Percentiles rank a stretch among this genome's conserved stretches.
These are phyloP conservation scores for Suhomyces vadensis DNA, from an alignment of 805 yeast genomes.

Conservation along the genomic window DNA sequence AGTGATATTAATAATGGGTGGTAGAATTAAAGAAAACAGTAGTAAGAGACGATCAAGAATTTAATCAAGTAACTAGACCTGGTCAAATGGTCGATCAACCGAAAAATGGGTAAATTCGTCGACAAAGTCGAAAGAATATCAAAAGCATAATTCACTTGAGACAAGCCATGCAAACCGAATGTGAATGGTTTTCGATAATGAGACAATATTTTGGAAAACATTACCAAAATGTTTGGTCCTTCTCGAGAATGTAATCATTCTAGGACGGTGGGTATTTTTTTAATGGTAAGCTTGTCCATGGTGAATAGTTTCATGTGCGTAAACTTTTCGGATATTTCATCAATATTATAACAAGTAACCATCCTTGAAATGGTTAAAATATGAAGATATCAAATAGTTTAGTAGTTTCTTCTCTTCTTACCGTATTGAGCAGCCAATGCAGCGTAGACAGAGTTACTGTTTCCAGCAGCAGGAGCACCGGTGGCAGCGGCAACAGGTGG, in stretches of 20 bases:
- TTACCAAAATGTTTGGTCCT: background rate
- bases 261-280: background rate
- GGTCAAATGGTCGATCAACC: background rate
- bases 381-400: slow-evolving; percentile 6
- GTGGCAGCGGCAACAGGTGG: slow-evolving; percentile 13
- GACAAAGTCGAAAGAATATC: slow-evolving; percentile 1
- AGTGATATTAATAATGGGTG: slow-evolving; percentile 1
- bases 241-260: background rate
- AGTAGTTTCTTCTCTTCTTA: slow-evolving; percentile 19
- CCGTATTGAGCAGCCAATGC: slow-evolving; percentile 14
- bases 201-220: background rate
- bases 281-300: background rate
- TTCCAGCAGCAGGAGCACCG: slow-evolving; percentile 5
- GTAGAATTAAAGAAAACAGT: slow-evolving; percentile 2
- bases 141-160: background rate
- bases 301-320: slow-evolving; percentile 3
- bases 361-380: slow-evolving; percentile 7
- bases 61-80: background rate
- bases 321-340: slow-evolving; percentile 1
- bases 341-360: background rate
- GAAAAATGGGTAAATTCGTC: slow-evolving; percentile 1
- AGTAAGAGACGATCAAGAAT: background rate
- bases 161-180: slow-evolving; percentile 1
- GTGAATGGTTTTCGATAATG: background rate
- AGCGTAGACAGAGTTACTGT: slow-evolving; percentile 11